phyloP scores from a whole-genome alignment of 2,329 filamentous ascomycete species.

The Hortaea werneckii region DNA sequence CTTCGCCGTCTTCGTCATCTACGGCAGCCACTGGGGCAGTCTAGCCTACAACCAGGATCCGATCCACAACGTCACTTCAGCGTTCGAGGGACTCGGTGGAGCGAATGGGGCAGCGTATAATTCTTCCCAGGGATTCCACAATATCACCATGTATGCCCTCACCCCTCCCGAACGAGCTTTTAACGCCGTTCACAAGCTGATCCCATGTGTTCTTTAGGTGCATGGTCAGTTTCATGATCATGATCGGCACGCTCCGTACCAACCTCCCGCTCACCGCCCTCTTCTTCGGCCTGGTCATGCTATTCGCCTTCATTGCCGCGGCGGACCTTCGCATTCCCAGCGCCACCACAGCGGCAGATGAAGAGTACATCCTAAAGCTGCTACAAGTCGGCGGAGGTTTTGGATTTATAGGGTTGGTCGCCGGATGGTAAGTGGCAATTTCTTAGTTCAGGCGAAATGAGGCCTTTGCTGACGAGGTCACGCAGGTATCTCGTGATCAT shows the following conservation, averaged over 20 bases:
- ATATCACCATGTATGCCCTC: slow-evolving; percentile 13
- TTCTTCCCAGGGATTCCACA: slow-evolving; percentile 18
- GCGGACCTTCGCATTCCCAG: slow-evolving; percentile 14
- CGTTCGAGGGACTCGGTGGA: slow-evolving; percentile 9
- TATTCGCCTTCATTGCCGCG: slow-evolving; percentile 20
- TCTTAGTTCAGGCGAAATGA: too few relatives aligned
- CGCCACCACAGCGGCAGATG: slow-evolving; percentile 10
- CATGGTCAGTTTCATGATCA: slow-evolving; percentile 17
- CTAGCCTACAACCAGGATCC: slow-evolving; percentile 19
- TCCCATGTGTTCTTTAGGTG: slow-evolving; percentile 3
- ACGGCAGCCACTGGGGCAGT: slow-evolving; percentile 18
- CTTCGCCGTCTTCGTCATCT: slow-evolving; percentile 20
- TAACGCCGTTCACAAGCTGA: too few relatives aligned
- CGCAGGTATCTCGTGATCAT: slow-evolving; percentile 15
- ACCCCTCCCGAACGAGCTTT: too few relatives aligned
- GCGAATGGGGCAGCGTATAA: slow-evolving; percentile 12
- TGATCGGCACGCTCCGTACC: slow-evolving; percentile 15
- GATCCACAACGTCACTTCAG: slow-evolving; percentile 9
- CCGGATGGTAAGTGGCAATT: slow-evolving; percentile 11
- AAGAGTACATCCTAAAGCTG: slow-evolving; percentile 11
- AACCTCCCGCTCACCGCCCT: slow-evolving; percentile 16
- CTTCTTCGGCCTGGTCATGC: slow-evolving; percentile 16
- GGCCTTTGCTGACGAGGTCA: not conserved
- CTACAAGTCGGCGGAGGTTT: slow-evolving; percentile 20
- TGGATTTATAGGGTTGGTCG: slow-evolving; percentile 14